Base-by-base conservation (phyloP, 768 basidiomycete species). In the Rhodotorula toruloides region DNA sequence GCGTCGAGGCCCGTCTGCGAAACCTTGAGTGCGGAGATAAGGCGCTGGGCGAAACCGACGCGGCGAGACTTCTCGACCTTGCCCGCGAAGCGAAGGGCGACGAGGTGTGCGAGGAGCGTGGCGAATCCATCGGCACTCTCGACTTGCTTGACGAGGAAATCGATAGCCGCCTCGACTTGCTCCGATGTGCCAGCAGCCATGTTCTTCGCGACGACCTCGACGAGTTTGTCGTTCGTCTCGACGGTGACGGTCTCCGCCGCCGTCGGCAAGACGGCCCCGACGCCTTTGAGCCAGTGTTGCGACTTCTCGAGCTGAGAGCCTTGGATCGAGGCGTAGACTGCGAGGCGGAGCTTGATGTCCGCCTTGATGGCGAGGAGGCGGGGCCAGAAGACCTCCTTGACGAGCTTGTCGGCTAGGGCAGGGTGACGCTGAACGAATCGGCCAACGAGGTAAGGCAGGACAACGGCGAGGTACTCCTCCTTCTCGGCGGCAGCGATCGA, bases 1-100 rank as follows among this genome's bases (percentile, higher is more conserved):
- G 43, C 25, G 54, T 66, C 65, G 42, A 71, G 58, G 3, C 54
- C 58, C 16, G 4, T 32, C 36, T 32, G 21, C 9, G 43, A 49
- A 2, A 53, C 54, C 8, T n/a, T 5, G 19, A 73, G 64, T 6
- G 79, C 77, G 2, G 85, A 86, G 2, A 84, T 78, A 31, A 73
- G 34, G 29, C 22, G 17, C 3, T 7, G 12, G 13, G 82, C 79
- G 40, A 89, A 75, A 68, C 85, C 85, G 56, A 82, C 82, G 46
- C 83, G 82, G 21, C 85, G 85, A 9, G 84, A 2, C 17, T 43
- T 52, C 17, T 50, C 81, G 1, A 85, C 70, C 32, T 81, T 81
- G 39, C 76, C 76, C 39, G 91, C 76, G 58, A 92, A 76, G 1
- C 83, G 81, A n/a, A 84, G 81, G n/a, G 83, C 77, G 58, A 89